Evolutionary conservation across 1,284 basidiomycete genomes (phyloP), one percentile per base, ranked within the genome.

Genomic region (Malassezia caprae): DNA sequence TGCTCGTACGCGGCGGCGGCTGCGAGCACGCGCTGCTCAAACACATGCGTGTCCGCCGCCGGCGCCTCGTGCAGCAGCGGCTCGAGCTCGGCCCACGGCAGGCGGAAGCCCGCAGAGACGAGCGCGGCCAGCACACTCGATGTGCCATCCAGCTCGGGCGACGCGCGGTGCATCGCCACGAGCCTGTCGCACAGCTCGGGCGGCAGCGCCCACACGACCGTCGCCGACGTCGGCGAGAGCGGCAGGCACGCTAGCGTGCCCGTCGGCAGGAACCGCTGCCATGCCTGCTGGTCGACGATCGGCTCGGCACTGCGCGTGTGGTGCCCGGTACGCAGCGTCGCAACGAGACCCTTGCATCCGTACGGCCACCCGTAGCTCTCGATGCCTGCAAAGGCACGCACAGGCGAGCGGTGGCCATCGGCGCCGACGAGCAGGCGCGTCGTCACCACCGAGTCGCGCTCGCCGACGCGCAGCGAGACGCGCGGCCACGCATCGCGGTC

Each of bases 361-460:
- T 99, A 99, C 0, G 84, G 80, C 85, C 91, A 94, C 2, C 93
- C 93, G 67, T 84, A 91, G 0, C 88, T 86, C 37, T 85, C 79
- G 56, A 96, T 96, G 12, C 84, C 79, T 0, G 91, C 86, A 70
- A 87, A 96, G 37, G 82, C 76, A 45, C 90, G 83, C 15, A 96
- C 94, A 8, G 93, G 93, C 1, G 90, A 96, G 72, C 90, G 91
- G 69, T 84, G 84, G 0, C 94, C 94, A 69, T 98, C 94, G 7
- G 94, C 94, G 21, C 94, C 93, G 37, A 98, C 82, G 84, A 91
- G 64, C 51, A 58, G 67, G 40, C 64, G 57, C 37, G 53, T 34
- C 15, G 31, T 10, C 11, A 65, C 32, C 46, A 46, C 37, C 37
- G 37, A 10, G 10, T 19, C 37, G 15, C 21, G 17, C 37, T 39